Evolutionary conservation across 257 asterid genomes (phyloP), one percentile per base, ranked within the genome.

Genomic region (Penstemon davidsonii): DNA sequence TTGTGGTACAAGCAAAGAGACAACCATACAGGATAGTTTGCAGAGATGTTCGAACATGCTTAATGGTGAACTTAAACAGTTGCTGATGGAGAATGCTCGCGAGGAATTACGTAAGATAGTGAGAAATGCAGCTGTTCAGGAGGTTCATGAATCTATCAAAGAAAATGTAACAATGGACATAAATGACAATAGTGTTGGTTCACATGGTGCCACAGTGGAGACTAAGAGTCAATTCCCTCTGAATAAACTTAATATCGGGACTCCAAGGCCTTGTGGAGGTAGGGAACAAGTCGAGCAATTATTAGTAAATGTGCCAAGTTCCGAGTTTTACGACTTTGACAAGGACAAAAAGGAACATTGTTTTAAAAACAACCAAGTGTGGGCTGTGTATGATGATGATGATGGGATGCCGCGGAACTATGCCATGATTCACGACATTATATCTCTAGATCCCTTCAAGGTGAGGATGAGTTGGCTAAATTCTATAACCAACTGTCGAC

Each of bases 391-490:
- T 49, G 96, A 88, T 75, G 82, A 75, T 68, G 84, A 79, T 73
- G 91, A 84, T 71, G 91, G 91, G 65, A 86, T 88, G 96, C 96
- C 96, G 44, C 81, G 94, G 1, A 75, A 75, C 73, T 86, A 86
- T 76, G 87, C 84, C 68, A 64, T 82, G 87, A 79, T 88, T 76
- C 88, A 67, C 59, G 61, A 72, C 10, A 86, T 86, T 62, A 72
- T 86, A 53, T 88, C 96, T 66, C 63, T 80, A 37, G 55, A 77
- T 70, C 96, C 96, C 39, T 86, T 88, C 71, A 80, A 74, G 75
- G 81, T 77, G 46, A 73, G 73, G 58, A 70, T 88, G 64, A 79
- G 86, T 63, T 84, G 89, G 94, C 88, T 88, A 50, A 68, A 60
- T 40, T 76, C 91, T 53, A 52, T 77, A 63, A 75, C 80, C 76